phyloP scores from a whole-genome alignment of 345 rosid genomes.

The Carallia pectinifolia region DNA sequence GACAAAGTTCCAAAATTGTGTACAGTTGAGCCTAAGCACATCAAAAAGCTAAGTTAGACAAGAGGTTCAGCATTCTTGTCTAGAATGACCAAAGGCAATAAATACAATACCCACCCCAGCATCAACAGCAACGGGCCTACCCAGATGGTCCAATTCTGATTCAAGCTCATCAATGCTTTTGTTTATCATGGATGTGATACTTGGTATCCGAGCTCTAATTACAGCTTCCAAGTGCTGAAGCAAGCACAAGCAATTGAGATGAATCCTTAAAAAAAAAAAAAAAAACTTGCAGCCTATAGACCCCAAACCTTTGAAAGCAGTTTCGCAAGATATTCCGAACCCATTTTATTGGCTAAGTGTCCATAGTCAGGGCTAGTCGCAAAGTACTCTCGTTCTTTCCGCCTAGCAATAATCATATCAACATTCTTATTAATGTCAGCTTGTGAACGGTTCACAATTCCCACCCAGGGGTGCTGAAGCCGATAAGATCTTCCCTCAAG shows the following conservation, averaged over 20 bases:
- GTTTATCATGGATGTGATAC: slow-evolving; percentile 80
- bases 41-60: not conserved
- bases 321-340: slow-evolving; percentile 93
- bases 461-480: slow-evolving; percentile 95
- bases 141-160: slow-evolving; percentile 81
- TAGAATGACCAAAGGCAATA: not conserved
- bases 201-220: slow-evolving; percentile 81
- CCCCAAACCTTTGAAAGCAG: slow-evolving; percentile 80
- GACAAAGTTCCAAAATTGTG: slow-evolving; percentile 41
- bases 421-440: slow-evolving; percentile 89
- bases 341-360: slow-evolving; percentile 89
- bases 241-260: slow-evolving; percentile 22
- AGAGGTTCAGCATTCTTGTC: not conserved
- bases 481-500: slow-evolving; percentile 91
- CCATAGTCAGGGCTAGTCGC: slow-evolving; percentile 92
- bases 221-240: slow-evolving; percentile 87
- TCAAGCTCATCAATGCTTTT: slow-evolving; percentile 89
- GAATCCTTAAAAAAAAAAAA: not conserved
- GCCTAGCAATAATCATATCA: slow-evolving; percentile 88
- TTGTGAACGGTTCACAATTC: slow-evolving; percentile 96
- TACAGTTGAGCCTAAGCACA: slow-evolving; percentile 34
- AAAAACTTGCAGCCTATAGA: not conserved
- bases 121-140: slow-evolving; percentile 84
- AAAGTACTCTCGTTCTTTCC: slow-evolving; percentile 82
- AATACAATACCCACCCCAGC: slow-evolving; percentile 68